A percentile compares a stretch with the other conserved stretches of the same genome.
Conservation (phyloP, 495 filamentous ascomycete genomes). For the Bryoglossum gracile region DNA sequence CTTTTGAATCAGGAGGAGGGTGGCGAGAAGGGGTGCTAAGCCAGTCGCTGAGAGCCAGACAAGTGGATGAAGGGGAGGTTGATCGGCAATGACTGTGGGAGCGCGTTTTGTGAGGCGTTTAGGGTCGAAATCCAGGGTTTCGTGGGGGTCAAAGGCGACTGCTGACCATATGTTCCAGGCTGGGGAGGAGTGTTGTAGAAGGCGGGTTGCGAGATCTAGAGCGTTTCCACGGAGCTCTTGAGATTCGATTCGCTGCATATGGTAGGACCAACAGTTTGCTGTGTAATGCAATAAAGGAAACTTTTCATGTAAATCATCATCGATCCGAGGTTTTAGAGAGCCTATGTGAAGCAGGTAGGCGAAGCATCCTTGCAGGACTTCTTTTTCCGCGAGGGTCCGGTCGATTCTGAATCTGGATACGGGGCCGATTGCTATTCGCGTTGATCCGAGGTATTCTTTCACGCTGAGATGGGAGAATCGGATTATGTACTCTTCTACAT, state of each 20-base stretch:
- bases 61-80: background rate
- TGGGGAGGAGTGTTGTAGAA: background rate
- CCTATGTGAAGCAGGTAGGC: background rate
- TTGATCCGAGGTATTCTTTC: constrained; percentile 20
- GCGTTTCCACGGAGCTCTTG: background rate
- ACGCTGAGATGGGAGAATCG: constrained; percentile 31
- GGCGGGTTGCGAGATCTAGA: background rate
- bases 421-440: background rate
- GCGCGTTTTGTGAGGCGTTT: background rate
- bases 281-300: background rate
- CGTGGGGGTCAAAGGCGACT: background rate
- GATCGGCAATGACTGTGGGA: background rate
- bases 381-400: background rate
- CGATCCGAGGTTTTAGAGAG: background rate
- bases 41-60: background rate
- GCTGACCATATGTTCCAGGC: background rate
- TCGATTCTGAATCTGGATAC: background rate
- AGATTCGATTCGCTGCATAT: background rate
- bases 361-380: background rate
- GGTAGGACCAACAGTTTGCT: background rate
- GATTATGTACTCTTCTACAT: constrained; percentile 29
- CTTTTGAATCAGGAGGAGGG: background rate
- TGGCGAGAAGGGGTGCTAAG: background rate
- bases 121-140: background rate
- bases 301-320: background rate